Evolutionary conservation across 1,284 basidiomycete genomes (phyloP), one percentile per base, ranked within the genome.

Genomic region (Rhodofomes roseus): DNA sequence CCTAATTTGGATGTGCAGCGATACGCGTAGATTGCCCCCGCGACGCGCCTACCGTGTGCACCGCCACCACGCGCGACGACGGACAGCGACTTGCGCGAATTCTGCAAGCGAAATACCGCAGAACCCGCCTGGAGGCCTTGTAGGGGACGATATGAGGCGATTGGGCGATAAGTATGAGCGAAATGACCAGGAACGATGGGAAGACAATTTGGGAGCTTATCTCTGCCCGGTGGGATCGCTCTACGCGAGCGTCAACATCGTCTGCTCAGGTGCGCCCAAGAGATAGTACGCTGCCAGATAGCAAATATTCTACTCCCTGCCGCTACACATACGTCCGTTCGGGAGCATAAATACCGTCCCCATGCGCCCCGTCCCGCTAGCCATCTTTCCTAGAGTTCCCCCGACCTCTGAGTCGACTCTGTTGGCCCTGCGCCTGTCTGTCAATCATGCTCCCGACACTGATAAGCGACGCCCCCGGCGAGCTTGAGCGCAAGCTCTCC

Each of bases 401-500:
- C 22, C 43, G 14, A 20, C 43, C 43, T 25, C 43, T 22, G 43
- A 23, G 46, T 48, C 46, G 25, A 29, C 46, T 48, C 46, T 29
- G 6, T n/a, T 48, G 43, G 43, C 43, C 43, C 27, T 16, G 46
- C 46, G 50, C 50, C 50, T 20, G 50, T 52, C 50, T 52, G 31
- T n/a, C 29, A 29, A 31, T 37, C 50, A 52, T 52, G 50, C 50
- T 52, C 50, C 50, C 50, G 50, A 52, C 36, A 37, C 31, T 52
- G 50, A 52, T 31, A 37, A 52, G 31, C 50, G 31, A 36, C 36
- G 25, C 46, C 23, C 18, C 46, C 5, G 36, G 4, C 20, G 62
- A 64, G 50, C 62, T 64, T 22, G 46, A 61, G 40, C 62, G 59
- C 61, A 36, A 59, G 48, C 51, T 59, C 31, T 61, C 61, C 23